Evolutionary conservation across 75 land plant species (phyloP).

Genomic region (Picea glauca): DNA sequence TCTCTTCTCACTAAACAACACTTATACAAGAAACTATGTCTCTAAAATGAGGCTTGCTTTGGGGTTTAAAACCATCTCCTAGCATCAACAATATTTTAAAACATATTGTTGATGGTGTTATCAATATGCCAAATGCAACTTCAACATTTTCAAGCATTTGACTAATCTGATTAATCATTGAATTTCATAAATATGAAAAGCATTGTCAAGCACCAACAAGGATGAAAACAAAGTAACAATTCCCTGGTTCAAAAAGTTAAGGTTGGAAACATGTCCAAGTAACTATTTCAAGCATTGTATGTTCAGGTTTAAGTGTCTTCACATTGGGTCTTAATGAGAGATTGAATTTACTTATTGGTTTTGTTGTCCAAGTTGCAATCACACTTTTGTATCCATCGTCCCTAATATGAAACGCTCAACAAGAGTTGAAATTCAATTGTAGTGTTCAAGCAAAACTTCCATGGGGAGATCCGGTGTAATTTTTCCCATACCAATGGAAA

Average conservation of each 20-base stretch:
- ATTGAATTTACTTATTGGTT: slow-evolving; percentile 30
- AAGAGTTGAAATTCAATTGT: slow-evolving; percentile 40
- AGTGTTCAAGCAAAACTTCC: slow-evolving; percentile 52
- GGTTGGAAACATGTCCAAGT: slow-evolving; percentile 65
- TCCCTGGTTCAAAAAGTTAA: slow-evolving; percentile 82
- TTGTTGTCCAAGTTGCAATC: slow-evolving; percentile 52
- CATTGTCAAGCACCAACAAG: too few relatives aligned
- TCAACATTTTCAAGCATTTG: too few relatives aligned
- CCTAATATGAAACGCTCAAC: slow-evolving; percentile 84
- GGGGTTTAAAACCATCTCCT: too few relatives aligned
- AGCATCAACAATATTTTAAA: too few relatives aligned
- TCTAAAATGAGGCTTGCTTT: too few relatives aligned
- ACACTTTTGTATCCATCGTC: slow-evolving; percentile 95
- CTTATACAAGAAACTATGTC: too few relatives aligned
- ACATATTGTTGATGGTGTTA: too few relatives aligned
- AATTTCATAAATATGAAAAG: too few relatives aligned
- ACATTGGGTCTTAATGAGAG: slow-evolving; percentile 72
- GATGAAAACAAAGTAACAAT: slow-evolving; percentile 37
- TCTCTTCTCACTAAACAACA: too few relatives aligned
- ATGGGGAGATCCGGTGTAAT: slow-evolving; percentile 66
- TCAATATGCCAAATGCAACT: too few relatives aligned
- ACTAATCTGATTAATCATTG: too few relatives aligned
- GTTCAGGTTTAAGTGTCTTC: slow-evolving; percentile 70
- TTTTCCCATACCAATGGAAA: slow-evolving; percentile 86
- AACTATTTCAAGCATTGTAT: slow-evolving; percentile 18